Percentiles rank a stretch among this genome's conserved stretches.
Conservation (phyloP, 345 rosid species). For the Lepidium aucheri region DNA sequence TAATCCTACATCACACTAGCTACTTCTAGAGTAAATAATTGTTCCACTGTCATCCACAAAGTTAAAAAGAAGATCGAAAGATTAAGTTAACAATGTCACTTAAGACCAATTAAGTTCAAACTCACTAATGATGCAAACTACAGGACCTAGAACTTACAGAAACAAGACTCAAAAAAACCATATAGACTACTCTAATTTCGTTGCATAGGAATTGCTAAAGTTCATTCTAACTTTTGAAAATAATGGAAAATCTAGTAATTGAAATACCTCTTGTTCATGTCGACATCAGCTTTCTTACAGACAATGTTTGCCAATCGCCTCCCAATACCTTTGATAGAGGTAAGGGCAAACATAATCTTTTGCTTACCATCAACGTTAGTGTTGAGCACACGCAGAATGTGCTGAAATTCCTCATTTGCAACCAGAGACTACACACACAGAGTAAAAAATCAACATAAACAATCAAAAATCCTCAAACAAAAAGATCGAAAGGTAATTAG, state of each 20-base stretch:
- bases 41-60: background rate
- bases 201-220: background rate
- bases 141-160: background rate
- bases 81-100: background rate
- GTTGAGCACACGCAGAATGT: conserved; percentile 89
- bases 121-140: background rate
- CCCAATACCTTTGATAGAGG: conserved; percentile 91
- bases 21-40: background rate
- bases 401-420: conserved; percentile 86
- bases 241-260: no score
- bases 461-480: background rate
- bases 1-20: background rate
- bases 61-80: background rate
- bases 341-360: conserved; percentile 86
- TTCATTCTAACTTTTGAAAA: background rate
- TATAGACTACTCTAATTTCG: background rate
- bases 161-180: background rate
- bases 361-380: conserved; percentile 91
- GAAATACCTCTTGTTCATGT: conserved; percentile 81
- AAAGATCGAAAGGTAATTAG: background rate
- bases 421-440: conserved; percentile 53
- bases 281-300: conserved; percentile 95
- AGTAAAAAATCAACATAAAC: background rate
- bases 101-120: background rate
- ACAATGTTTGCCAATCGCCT: conserved; percentile 82